phyloP scores from a whole-genome alignment of 257 asterid species.

The Linderniella brevidens region DNA sequence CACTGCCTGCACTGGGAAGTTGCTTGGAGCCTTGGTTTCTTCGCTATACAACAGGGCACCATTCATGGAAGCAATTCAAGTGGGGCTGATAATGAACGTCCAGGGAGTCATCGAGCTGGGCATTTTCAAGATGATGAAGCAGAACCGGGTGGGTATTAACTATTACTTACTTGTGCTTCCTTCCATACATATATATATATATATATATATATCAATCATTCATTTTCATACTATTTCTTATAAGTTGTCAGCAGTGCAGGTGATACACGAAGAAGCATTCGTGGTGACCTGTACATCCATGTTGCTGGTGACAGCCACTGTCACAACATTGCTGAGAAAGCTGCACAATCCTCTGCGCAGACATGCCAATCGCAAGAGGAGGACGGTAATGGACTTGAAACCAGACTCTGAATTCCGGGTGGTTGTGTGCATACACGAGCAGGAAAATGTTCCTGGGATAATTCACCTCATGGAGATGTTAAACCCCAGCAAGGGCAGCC shows the following conservation, averaged over 20 bases:
- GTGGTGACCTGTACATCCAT: constrained; percentile 16
- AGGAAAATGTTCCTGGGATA: constrained; percentile 15
- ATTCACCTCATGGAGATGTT: constrained; percentile 19
- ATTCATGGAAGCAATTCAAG: constrained; percentile 16
- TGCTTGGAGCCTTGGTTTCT: constrained; percentile 21
- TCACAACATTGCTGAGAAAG: constrained; percentile 12
- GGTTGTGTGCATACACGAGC: constrained; percentile 20
- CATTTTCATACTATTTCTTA: too few species aligned
- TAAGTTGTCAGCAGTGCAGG: constrained; percentile 12
- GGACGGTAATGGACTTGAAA: constrained; percentile 14
- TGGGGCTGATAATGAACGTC: constrained; percentile 21
- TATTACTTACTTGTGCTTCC: neutral
- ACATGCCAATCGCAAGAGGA: constrained; percentile 11
- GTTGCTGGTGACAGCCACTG: constrained; percentile 11
- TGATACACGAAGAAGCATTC: constrained; percentile 15
- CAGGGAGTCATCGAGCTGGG: constrained; percentile 29
- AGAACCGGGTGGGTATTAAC: constrained; percentile 9
- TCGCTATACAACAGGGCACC: constrained; percentile 12
- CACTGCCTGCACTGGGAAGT: constrained; percentile 20
- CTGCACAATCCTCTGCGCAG: constrained; percentile 16
- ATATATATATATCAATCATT: too few species aligned
- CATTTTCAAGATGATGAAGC: constrained; percentile 22
- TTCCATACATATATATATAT: neutral
- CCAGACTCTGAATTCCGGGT: constrained; percentile 17
- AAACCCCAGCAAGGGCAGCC: constrained; percentile 14